Conservation (phyloP, 129 eudicot species). For the Heracleum sosnowskyi region DNA sequence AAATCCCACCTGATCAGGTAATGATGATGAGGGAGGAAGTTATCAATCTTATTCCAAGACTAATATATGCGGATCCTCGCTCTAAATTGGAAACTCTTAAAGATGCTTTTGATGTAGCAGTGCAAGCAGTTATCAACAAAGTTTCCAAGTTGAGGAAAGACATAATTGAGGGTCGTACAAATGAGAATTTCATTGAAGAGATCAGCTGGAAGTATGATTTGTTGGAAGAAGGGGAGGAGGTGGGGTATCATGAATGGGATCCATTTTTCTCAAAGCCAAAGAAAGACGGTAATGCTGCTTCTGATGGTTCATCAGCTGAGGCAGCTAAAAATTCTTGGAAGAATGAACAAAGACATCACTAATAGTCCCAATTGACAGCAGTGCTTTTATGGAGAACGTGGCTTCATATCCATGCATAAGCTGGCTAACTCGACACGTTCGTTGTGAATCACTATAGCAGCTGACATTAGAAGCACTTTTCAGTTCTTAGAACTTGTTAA, state of each 20-base stretch:
- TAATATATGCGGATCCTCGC: constrained; percentile 85
- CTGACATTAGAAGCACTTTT: neutral
- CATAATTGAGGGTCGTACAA: constrained; percentile 32
- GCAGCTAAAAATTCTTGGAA: constrained; percentile 83
- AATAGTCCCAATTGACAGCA: neutral
- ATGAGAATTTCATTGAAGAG: constrained; percentile 62
- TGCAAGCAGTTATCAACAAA: constrained; percentile 57
- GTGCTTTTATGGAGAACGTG: neutral
- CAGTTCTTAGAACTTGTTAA: neutral
- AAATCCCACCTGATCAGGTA: constrained; percentile 48
- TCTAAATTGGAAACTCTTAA: constrained; percentile 66
- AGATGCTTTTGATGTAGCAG: constrained; percentile 86
- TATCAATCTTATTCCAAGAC: constrained; percentile 56
- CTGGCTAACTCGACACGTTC: neutral
- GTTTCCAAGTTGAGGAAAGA: constrained; percentile 62
- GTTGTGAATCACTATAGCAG: neutral
- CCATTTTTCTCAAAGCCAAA: constrained; percentile 18
- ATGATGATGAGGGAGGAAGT: constrained; percentile 72
- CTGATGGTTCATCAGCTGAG: constrained; percentile 48
- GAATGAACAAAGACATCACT: constrained; percentile 65
- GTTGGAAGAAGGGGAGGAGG: constrained; percentile 54
- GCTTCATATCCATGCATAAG: neutral
- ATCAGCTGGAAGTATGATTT: constrained; percentile 87
- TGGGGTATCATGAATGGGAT: constrained; percentile 32
- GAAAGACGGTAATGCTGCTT: constrained; percentile 16